Evolutionary conservation across 305 asterid species (phyloP).

Genomic region (Fraxinus platypoda): DNA sequence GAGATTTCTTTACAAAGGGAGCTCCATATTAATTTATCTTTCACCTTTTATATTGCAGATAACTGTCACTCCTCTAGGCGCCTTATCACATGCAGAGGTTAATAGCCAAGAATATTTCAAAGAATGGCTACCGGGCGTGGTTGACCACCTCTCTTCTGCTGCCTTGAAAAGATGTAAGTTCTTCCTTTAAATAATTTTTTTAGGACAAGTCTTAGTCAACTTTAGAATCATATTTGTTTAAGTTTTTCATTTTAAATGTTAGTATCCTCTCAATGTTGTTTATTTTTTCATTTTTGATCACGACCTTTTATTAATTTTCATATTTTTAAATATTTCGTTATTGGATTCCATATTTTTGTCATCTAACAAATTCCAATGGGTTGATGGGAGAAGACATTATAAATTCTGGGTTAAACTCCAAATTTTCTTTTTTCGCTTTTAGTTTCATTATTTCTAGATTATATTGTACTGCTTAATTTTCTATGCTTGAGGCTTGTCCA

Average conservation of each 20-base stretch:
- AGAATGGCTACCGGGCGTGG: conserved; percentile 55
- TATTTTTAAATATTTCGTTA: not conserved
- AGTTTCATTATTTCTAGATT: not conserved
- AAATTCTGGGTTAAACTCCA: not conserved
- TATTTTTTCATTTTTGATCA: not conserved
- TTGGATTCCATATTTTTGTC: not conserved
- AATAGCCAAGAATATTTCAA: conserved; percentile 51
- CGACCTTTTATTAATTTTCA: not conserved
- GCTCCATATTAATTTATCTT: conserved; percentile 2
- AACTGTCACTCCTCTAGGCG: conserved; percentile 70
- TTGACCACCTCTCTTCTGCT: conserved; percentile 37
- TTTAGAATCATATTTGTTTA: not conserved
- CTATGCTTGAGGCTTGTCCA: not conserved
- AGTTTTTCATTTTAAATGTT: not conserved
- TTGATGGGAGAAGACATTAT: not conserved
- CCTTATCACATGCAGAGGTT: conserved; percentile 58
- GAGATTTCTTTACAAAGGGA: not conserved
- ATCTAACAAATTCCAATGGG: not conserved
- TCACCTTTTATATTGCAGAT: conserved; percentile 47
- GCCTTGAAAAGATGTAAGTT: conserved; percentile 38
- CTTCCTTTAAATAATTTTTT: not conserved
- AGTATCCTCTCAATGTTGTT: not conserved
- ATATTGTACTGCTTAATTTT: not conserved
- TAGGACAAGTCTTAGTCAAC: not conserved
- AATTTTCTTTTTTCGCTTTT: not conserved